Conservation (phyloP, 1,139 yeast species). For the Geotrichum bryndzae region DNA sequence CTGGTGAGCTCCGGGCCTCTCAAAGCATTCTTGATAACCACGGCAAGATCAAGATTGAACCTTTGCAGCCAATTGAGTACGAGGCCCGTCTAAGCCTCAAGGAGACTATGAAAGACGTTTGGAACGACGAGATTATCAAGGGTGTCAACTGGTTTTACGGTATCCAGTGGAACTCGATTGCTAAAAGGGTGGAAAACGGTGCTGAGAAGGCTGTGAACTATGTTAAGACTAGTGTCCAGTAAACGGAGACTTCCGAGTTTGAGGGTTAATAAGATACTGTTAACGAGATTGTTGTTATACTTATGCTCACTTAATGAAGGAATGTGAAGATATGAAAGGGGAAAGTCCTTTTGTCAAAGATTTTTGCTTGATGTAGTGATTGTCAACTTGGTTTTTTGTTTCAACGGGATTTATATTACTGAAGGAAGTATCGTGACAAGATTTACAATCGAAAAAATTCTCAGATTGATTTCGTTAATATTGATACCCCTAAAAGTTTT, state of each 20-base stretch:
- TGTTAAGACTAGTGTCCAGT: conserved; percentile 14
- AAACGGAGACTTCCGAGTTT: neutral
- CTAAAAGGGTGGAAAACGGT: conserved; percentile 15
- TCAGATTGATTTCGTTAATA: too few relatives aligned
- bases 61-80: conserved; percentile 33
- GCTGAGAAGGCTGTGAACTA: conserved; percentile 12
- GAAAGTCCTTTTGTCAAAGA: neutral
- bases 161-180: conserved; percentile 17
- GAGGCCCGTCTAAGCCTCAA: conserved; percentile 42
- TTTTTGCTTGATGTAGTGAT: neutral
- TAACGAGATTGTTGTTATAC: neutral
- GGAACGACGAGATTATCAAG: conserved; percentile 71
- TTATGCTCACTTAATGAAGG: neutral
- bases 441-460: too few relatives aligned
- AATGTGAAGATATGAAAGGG: neutral
- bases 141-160: conserved; percentile 58
- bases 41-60: conserved; percentile 32
- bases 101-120: conserved; percentile 71
- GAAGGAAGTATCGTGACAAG: too few relatives aligned
- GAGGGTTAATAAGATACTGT: neutral
- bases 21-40: conserved; percentile 42
- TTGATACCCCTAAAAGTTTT: too few relatives aligned
- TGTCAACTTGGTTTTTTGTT: too few relatives aligned
- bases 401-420: too few relatives aligned
- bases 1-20: conserved; percentile 46